Base-by-base conservation (phyloP, 179 eudicot species). In the Patellifolia procumbens region DNA sequence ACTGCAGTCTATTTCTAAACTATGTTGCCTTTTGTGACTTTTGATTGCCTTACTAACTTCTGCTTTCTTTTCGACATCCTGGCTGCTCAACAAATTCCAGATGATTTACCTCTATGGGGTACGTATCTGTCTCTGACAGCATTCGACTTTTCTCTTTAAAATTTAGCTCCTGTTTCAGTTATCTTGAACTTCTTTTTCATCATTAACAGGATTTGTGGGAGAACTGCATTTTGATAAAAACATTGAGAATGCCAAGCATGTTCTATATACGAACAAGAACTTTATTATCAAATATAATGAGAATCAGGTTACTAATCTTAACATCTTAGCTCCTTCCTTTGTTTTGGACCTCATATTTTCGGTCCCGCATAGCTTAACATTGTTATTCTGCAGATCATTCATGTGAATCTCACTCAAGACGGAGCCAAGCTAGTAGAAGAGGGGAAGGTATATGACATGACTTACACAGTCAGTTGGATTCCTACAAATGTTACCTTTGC, bases 101-200 rank as follows among this genome's bases (percentile, higher is more conserved):
- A 93, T 80, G 98, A 93, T 84, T 87, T 91, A 74, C 97, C 98
- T 28, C 74, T 93, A 68, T 93, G 98, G 98, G 98, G 98, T 93
- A 93, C 59, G 97, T 63, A 46, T 66, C 64, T 51, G 7, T 58
- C 63, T 58, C 17, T 56, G 59, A 68, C 78, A 19, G 16, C 64
- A 74, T 28, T 29, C n/a, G n/a, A n/a, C n/a, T 42, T 13, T 31
- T 69, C 16, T 0, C 73, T 35, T 19, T 68, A 19, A 60, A 26
- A 60, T 39, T 6, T 61, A 15, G n/a, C 19, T 51, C 31, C 63
- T 29, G 61, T 64, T 4, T 48, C 19, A 45, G 45, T 5, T 37
- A 10, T 52, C 45, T 68, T 59, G 31, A 76, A 45, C 45, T 48
- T 58, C 8, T 64, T 26, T 73, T 28, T 2, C 17, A 28, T 59